Evolutionary conservation across 1,284 basidiomycete species (phyloP).

Genomic region (Schizophyllum commune): DNA sequence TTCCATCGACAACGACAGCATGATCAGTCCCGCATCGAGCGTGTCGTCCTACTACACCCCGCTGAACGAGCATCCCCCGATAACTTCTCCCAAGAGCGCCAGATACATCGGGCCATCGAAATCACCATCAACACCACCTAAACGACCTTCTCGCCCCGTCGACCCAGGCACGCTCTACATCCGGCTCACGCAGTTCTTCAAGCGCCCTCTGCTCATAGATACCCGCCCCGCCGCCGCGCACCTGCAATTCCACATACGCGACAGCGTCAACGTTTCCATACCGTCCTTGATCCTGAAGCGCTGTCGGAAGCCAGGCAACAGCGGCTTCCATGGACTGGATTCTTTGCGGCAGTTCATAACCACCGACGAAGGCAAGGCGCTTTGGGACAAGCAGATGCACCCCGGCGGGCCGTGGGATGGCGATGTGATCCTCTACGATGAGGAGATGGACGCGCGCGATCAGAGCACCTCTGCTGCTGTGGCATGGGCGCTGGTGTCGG

Average conservation of each 20-base stretch:
- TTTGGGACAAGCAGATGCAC: conserved; percentile 57
- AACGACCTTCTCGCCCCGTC: conserved; percentile 28
- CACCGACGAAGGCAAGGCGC: conserved; percentile 57
- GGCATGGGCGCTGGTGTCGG: conserved; percentile 40
- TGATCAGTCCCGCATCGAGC: conserved; percentile 38
- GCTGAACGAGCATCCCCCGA: conserved; percentile 29
- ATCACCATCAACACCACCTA: conserved; percentile 15
- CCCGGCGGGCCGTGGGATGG: conserved; percentile 56
- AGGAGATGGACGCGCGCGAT: conserved; percentile 55
- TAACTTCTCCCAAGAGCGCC: conserved; percentile 12
- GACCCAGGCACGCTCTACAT: conserved; percentile 39
- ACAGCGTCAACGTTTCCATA: conserved; percentile 75
- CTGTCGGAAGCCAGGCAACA: conserved; percentile 42
- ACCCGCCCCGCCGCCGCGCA: conserved; percentile 65
- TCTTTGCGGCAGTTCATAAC: conserved; percentile 72
- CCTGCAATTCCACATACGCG: conserved; percentile 51
- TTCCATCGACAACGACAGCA: neutral
- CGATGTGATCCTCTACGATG: conserved; percentile 65
- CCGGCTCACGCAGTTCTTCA: conserved; percentile 37
- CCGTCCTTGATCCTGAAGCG: conserved; percentile 83
- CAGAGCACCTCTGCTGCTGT: neutral
- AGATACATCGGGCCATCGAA: conserved; percentile 19
- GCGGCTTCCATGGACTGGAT: conserved; percentile 56
- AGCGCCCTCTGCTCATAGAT: conserved; percentile 68
- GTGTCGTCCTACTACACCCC: conserved; percentile 58